Evolutionary conservation across 768 basidiomycete species (phyloP).

Genomic region (Panus rudis): DNA sequence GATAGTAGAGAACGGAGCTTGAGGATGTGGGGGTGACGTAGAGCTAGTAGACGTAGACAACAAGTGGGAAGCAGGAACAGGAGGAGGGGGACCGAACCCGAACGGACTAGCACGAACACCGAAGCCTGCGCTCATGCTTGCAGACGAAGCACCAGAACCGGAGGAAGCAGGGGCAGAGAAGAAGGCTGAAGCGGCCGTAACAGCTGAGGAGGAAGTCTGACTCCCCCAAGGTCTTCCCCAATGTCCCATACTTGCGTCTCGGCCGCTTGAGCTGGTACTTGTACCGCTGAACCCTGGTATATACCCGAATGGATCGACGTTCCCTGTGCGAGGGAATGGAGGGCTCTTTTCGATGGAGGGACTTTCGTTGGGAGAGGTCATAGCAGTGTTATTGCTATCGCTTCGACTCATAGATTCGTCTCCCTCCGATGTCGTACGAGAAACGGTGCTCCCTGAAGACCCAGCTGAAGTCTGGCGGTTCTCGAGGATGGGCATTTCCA

Average conservation of each 20-base stretch:
- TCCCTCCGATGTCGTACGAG: no score
- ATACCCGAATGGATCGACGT: slow-evolving; percentile 20
- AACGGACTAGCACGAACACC: neutral
- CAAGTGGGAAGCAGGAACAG: no score
- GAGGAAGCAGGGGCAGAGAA: neutral
- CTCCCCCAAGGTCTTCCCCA: no score
- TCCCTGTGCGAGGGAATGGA: slow-evolving; percentile 5
- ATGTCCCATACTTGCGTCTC: no score
- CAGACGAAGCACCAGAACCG: neutral
- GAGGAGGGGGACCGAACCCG: no score
- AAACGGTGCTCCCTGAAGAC: no score
- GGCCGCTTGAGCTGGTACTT: no score
- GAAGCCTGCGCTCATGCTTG: no score
- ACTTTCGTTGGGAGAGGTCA: slow-evolving; percentile 8
- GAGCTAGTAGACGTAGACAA: no score
- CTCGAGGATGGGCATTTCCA: slow-evolving; percentile 9
- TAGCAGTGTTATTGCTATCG: slow-evolving; percentile 4
- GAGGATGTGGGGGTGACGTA: no score
- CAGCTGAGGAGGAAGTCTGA: neutral
- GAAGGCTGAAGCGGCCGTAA: neutral
- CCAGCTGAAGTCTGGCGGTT: slow-evolving; percentile 14
- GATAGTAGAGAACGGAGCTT: no score
- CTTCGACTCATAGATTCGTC: slow-evolving; percentile 3
- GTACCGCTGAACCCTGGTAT: slow-evolving; percentile 5
- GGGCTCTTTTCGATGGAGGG: neutral